These are phyloP conservation scores for Penicillium sp. DNA, from an alignment of 2,329 filamentous ascomycete genomes.

Conservation along the genomic window DNA sequence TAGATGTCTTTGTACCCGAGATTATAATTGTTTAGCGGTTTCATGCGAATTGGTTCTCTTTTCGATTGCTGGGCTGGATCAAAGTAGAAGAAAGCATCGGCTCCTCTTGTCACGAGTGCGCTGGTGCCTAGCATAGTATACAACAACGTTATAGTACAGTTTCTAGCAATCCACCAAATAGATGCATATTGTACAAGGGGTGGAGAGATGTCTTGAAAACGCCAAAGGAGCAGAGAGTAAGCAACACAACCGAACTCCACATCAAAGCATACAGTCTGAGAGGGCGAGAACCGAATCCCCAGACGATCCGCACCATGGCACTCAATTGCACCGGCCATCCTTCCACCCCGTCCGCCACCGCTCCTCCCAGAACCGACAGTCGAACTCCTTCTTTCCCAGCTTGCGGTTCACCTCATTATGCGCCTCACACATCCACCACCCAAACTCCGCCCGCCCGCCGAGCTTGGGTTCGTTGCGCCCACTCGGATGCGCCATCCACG, in stretches of 20 bases:
- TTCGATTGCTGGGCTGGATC: too few relatives aligned
- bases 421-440: conserved; percentile 51
- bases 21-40: conserved; percentile 39
- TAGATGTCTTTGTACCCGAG: conserved; percentile 34
- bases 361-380: conserved; percentile 88
- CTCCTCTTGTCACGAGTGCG: too few relatives aligned
- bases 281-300: background rate
- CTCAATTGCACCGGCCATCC: conserved; percentile 63
- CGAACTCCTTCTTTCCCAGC: conserved; percentile 84
- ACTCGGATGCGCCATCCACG: conserved; percentile 65
- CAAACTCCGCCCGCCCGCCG: conserved; percentile 49
- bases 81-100: too few relatives aligned
- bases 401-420: conserved; percentile 61
- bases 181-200: conserved; percentile 14
- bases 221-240: conserved; percentile 12
- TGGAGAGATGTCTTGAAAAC: conserved; percentile 4
- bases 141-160: conserved; percentile 4
- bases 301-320: background rate
- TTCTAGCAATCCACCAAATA: conserved; percentile 3
- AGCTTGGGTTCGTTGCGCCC: conserved; percentile 61
- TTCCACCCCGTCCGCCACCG: conserved; percentile 87
- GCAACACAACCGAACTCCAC: background rate
- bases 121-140: too few relatives aligned
- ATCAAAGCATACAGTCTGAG: background rate
- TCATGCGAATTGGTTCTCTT: conserved; percentile 25